phyloP scores from a whole-genome alignment of 164 flowering plant genomes.

The Cinnamomum micranthum region DNA sequence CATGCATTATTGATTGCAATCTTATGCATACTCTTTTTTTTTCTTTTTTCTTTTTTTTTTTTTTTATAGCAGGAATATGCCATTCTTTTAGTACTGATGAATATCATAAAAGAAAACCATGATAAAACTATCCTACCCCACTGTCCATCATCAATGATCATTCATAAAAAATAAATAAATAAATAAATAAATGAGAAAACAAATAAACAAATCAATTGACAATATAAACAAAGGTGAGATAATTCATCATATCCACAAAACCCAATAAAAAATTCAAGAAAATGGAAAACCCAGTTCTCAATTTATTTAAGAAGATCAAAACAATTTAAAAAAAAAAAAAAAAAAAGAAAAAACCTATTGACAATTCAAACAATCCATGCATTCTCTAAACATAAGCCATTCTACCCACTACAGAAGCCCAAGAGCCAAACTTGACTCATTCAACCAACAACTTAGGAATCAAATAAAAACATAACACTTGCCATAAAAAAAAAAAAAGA shows the following conservation, averaged over 20 bases:
- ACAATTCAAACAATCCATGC: not conserved
- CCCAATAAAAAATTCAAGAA: not conserved
- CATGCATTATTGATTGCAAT: not conserved
- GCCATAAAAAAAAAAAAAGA: not conserved
- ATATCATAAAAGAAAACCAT: not conserved
- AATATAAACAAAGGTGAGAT: not conserved
- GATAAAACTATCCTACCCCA: not conserved
- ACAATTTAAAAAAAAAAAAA: too few species aligned
- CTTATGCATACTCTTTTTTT: not conserved
- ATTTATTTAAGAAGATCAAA: not conserved
- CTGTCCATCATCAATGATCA: not conserved
- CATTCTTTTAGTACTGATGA: not conserved
- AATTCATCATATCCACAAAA: not conserved
- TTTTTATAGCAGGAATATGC: not conserved
- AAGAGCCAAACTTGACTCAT: not conserved
- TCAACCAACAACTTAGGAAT: not conserved
- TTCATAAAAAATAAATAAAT: too few species aligned
- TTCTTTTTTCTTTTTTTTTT: too few species aligned
- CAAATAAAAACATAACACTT: not conserved
- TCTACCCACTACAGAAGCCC: not conserved
- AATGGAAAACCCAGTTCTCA: constrained; percentile 2
- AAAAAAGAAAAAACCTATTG: not conserved
- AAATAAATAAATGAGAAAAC: not conserved
- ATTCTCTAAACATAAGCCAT: not conserved
- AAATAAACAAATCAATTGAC: not conserved